A percentile compares a stretch with the other conserved stretches of the same genome.
These are phyloP conservation scores for Neurospora hispaniola DNA, from an alignment of 495 filamentous ascomycete species.

Conservation along the genomic window DNA sequence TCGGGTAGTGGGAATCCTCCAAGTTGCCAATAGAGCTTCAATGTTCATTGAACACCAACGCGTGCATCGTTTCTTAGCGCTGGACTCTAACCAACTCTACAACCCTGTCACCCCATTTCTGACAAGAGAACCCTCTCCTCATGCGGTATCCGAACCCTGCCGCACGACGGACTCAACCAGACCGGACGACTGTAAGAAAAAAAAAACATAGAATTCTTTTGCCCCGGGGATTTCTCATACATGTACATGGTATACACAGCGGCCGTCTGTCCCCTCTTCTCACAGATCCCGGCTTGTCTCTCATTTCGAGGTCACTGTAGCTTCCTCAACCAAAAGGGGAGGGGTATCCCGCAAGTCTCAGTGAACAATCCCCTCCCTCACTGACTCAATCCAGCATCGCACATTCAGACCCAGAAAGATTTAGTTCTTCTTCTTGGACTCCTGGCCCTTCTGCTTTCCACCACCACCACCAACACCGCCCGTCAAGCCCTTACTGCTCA, in stretches of 20 bases:
- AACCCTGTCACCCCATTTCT: background rate
- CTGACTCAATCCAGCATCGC: background rate
- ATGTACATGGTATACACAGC: background rate
- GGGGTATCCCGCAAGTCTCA: conserved; percentile 4
- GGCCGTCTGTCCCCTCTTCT: background rate
- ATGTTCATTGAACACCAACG: background rate
- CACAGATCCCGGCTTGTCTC: background rate
- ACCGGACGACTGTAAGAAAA: background rate
- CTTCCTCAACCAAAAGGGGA: background rate
- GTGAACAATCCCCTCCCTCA: background rate
- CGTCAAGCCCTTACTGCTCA: conserved; percentile 8
- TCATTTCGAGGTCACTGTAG: background rate
- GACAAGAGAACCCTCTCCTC: background rate
- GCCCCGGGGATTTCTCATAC: background rate
- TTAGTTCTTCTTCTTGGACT: conserved; percentile 8
- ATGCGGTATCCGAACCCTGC: background rate
- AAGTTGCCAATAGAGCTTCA: background rate
- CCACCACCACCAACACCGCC: background rate
- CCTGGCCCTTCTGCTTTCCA: conserved; percentile 9
- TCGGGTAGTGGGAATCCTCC: background rate
- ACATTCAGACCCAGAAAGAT: background rate
- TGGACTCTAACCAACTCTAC: background rate
- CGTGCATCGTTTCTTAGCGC: background rate
- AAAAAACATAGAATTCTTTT: background rate
- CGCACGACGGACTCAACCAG: background rate